phyloP scores from a whole-genome alignment of 2,329 filamentous ascomycete genomes.

The Colletotrichum orchidophilum region DNA sequence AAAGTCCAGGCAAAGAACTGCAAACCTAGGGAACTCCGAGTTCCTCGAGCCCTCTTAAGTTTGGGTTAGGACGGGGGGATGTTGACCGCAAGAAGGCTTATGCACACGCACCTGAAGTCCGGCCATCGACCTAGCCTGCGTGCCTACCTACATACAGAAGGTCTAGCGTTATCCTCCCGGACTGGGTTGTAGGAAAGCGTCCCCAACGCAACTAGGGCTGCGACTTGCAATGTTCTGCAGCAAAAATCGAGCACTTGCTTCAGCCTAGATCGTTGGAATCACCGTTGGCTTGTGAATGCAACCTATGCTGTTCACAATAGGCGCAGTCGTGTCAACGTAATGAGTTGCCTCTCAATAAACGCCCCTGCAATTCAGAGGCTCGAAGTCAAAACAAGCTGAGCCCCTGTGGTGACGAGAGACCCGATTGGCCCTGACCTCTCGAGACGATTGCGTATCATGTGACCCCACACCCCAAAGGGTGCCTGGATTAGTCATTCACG shows the following conservation, averaged over 20 bases:
- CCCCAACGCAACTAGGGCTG: background rate
- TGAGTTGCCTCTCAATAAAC: background rate
- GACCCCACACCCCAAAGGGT: background rate
- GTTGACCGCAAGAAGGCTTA: background rate
- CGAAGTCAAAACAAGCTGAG: constrained; percentile 30
- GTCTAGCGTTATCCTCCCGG: background rate
- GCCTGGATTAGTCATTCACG: background rate
- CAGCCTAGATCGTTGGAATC: background rate
- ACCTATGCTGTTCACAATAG: background rate
- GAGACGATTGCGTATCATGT: background rate
- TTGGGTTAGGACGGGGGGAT: too few relatives aligned
- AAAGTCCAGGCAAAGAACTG: too few relatives aligned
- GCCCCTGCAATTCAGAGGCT: background rate
- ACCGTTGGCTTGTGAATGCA: too few relatives aligned
- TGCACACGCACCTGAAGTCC: background rate
- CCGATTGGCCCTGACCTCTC: constrained; percentile 1
- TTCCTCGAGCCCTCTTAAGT: too few relatives aligned
- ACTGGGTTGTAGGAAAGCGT: background rate
- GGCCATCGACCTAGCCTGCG: background rate
- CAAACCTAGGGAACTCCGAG: too few relatives aligned
- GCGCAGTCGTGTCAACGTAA: background rate
- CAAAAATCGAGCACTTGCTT: background rate
- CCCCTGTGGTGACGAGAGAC: background rate
- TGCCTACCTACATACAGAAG: too few relatives aligned
- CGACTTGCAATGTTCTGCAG: background rate